Conservation (phyloP, 2,329 filamentous ascomycete species). For the Myriosclerotinia duriaeana region DNA sequence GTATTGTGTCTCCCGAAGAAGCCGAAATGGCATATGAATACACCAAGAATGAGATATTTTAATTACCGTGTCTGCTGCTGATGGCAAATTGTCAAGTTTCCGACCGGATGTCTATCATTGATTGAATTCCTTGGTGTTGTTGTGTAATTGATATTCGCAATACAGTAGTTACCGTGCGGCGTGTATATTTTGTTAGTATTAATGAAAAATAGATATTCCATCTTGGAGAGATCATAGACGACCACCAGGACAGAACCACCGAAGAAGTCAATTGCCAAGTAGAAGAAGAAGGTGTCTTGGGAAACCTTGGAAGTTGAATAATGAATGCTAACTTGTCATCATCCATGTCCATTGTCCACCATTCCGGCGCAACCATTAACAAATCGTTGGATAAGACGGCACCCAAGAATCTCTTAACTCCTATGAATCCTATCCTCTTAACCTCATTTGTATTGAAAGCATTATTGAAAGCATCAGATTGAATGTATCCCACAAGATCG, state of each 20-base stretch:
- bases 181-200: no score
- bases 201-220: no score
- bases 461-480: not conserved
- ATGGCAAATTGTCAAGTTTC: not conserved
- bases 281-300: no score
- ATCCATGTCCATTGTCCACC: no score
- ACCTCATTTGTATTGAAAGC: not conserved
- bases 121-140: not conserved
- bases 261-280: no score
- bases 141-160: no score
- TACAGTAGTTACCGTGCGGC: no score
- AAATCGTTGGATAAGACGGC: conserved; percentile 4
- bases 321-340: no score
- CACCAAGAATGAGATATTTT: conserved; percentile 6
- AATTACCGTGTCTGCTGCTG: not conserved
- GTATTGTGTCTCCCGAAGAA: conserved; percentile 13
- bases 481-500: not conserved
- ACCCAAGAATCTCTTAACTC: not conserved
- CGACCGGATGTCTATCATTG: not conserved
- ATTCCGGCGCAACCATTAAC: conserved; percentile 9
- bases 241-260: no score
- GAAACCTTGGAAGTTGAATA: no score
- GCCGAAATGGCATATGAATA: not conserved
- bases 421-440: not conserved
- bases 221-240: no score